phyloP scores from a whole-genome alignment of 805 yeast genomes.

The Teunomyces panamensis region DNA sequence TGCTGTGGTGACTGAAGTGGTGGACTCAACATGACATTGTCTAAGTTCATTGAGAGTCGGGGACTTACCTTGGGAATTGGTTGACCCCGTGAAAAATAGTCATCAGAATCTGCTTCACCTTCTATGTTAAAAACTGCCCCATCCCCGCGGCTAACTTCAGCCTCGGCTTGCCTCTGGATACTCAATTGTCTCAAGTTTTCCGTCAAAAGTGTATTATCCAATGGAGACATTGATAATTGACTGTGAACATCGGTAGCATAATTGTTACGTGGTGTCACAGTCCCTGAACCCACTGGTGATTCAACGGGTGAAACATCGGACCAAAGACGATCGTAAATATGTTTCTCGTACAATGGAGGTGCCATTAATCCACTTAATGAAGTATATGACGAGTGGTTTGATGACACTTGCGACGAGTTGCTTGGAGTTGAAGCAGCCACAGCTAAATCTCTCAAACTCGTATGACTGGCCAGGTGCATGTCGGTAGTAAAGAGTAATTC shows the following conservation, averaged over 20 bases:
- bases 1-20: conserved; percentile 35
- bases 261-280: conserved; percentile 32
- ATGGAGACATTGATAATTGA: conserved; percentile 35
- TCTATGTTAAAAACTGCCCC: conserved; percentile 36
- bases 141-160: conserved; percentile 22
- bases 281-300: conserved; percentile 44
- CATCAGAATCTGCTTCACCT: conserved; percentile 23
- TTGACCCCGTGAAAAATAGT: conserved; percentile 31
- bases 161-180: conserved; percentile 46
- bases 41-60: conserved; percentile 1
- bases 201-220: conserved; percentile 42
- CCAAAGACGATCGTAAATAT: conserved; percentile 79
- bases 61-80: conserved; percentile 5
- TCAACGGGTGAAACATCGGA: conserved; percentile 55
- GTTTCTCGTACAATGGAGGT: conserved; percentile 82
- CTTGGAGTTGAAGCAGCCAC: conserved; percentile 7
- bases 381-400: conserved; percentile 28
- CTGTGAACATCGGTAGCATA: conserved; percentile 13
- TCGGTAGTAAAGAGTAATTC: conserved; percentile 30
- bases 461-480: conserved; percentile 15
- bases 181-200: conserved; percentile 53
- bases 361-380: conserved; percentile 53
- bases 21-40: conserved; percentile 38
- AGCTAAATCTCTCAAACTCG: conserved; percentile 21
- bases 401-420: conserved; percentile 5